Conservation (phyloP, 208 protist genomes). For the Wallacemonas rigidus region DNA sequence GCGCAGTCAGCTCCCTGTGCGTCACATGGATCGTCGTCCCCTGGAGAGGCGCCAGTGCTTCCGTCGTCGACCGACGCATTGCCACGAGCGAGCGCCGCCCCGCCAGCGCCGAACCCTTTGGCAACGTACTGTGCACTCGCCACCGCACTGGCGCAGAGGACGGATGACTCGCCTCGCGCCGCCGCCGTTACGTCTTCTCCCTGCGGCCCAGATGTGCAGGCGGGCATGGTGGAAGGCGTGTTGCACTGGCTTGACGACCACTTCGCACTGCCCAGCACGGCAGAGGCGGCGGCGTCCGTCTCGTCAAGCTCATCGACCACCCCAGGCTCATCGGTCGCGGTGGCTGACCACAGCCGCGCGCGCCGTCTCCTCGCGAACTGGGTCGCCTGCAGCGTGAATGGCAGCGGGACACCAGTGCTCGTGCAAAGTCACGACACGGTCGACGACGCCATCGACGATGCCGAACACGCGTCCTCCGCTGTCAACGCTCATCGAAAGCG, state of each 20-base stretch:
- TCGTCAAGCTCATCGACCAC: background rate
- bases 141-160: background rate
- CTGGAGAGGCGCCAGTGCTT: background rate
- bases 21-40: background rate
- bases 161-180: too few species aligned
- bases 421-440: background rate
- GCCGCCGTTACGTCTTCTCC: too few species aligned
- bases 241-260: constrained; percentile 30
- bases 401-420: constrained; percentile 2
- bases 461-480: background rate
- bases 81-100: background rate
- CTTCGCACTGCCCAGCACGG: background rate
- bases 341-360: background rate
- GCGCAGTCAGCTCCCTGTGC: constrained; percentile 14
- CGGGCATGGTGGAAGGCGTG: constrained; percentile 16
- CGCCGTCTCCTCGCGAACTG: constrained; percentile 23
- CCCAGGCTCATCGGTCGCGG: background rate
- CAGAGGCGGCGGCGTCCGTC: background rate
- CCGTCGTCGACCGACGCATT: background rate
- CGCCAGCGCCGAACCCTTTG: background rate
- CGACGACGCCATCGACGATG: background rate
- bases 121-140: background rate
- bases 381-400: constrained; percentile 13
- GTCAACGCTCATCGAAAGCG: constrained; percentile 1
- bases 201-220: background rate